Conservation (phyloP, 768 basidiomycete genomes). For the Mycena indigotica region DNA sequence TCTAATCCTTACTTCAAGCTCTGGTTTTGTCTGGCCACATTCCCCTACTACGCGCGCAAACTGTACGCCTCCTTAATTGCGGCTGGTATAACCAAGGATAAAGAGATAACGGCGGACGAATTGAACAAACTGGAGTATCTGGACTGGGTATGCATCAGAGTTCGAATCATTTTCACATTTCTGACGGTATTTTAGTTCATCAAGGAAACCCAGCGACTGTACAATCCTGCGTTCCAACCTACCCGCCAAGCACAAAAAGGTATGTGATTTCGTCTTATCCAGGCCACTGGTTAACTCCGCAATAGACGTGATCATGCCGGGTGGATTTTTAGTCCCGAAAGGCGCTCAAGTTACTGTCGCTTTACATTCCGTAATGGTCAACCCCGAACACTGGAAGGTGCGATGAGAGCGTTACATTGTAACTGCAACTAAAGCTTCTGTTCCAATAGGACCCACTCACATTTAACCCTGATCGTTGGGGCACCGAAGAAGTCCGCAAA, state of each 20-base stretch:
- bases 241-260: slow-evolving; percentile 20
- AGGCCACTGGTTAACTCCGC: background rate
- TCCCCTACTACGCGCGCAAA: slow-evolving; percentile 14
- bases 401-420: background rate
- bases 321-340: slow-evolving; percentile 14
- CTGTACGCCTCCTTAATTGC: slow-evolving; percentile 15
- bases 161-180: background rate
- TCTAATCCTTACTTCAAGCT: slow-evolving; percentile 3
- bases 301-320: slow-evolving; percentile 18
- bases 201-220: slow-evolving; percentile 14
- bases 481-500: slow-evolving; percentile 11
- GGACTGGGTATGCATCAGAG: slow-evolving; percentile 19
- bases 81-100: slow-evolving; percentile 7
- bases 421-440: background rate
- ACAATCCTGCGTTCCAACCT: slow-evolving; percentile 19
- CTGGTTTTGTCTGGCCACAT: slow-evolving; percentile 18
- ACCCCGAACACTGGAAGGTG: slow-evolving; percentile 20
- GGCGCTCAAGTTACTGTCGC: slow-evolving; percentile 17
- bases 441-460: slow-evolving; percentile 21
- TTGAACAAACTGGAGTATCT: slow-evolving; percentile 17
- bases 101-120: slow-evolving; percentile 17
- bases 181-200: slow-evolving; percentile 4
- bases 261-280: background rate
- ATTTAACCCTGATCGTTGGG: slow-evolving; percentile 21
- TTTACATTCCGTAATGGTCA: slow-evolving; percentile 15